These are phyloP conservation scores for Penicillium coprophilum DNA, from an alignment of 495 filamentous ascomycete genomes.

Conservation along the genomic window DNA sequence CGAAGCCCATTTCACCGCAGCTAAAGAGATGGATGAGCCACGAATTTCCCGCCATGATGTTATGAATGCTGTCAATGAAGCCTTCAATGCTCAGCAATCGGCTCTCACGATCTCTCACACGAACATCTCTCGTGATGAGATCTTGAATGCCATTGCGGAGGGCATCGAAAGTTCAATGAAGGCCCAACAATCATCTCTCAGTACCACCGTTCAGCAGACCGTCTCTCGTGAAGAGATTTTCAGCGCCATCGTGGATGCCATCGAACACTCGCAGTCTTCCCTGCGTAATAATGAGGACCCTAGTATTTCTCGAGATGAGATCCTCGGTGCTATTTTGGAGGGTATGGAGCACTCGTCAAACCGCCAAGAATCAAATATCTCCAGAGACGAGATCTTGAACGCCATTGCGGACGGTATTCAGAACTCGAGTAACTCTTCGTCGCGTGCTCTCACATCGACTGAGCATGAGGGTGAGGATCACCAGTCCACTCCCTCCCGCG, in stretches of 20 bases:
- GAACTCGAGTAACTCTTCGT: not conserved
- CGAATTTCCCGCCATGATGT: slow-evolving; percentile 51
- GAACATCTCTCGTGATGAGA: slow-evolving; percentile 47
- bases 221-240: slow-evolving; percentile 47
- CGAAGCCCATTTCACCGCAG: slow-evolving; percentile 40
- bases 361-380: slow-evolving; percentile 30
- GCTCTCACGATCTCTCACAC: slow-evolving; percentile 27
- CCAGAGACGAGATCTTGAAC: slow-evolving; percentile 48
- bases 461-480: not conserved
- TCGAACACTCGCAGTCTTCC: slow-evolving; percentile 29
- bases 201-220: slow-evolving; percentile 6
- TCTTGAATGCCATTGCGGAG: slow-evolving; percentile 45
- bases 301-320: slow-evolving; percentile 37
- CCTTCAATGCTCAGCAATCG: slow-evolving; percentile 49
- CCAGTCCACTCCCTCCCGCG: slow-evolving; percentile 13
- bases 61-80: slow-evolving; percentile 56
- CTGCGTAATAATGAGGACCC: slow-evolving; percentile 11
- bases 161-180: slow-evolving; percentile 50
- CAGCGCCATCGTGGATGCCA: slow-evolving; percentile 52
- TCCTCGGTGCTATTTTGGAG: slow-evolving; percentile 52
- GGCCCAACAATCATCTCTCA: slow-evolving; percentile 38
- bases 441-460: slow-evolving; percentile 2
- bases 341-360: slow-evolving; percentile 29
- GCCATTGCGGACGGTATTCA: slow-evolving; percentile 12
- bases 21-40: slow-evolving; percentile 38